phyloP scores from a whole-genome alignment of 495 filamentous ascomycete genomes.

The Aspergillus ellipticus region DNA sequence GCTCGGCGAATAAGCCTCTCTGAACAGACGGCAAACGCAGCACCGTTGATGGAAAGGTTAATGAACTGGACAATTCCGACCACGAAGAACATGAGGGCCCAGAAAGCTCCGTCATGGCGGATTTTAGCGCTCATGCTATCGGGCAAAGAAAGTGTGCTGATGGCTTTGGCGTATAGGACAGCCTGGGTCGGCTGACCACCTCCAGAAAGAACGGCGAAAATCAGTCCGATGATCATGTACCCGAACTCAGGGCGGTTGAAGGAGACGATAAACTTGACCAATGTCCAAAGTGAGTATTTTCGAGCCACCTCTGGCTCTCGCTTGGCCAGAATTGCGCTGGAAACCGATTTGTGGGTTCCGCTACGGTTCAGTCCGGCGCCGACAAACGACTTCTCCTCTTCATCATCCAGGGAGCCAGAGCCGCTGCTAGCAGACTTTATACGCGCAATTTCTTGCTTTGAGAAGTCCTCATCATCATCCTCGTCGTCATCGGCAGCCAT shows the following conservation, averaged over 20 bases:
- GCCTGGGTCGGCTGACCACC: slow-evolving; percentile 82
- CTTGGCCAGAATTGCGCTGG: slow-evolving; percentile 62
- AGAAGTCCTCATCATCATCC: slow-evolving; percentile 27
- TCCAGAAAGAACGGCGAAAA: slow-evolving; percentile 77
- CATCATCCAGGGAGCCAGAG: slow-evolving; percentile 15
- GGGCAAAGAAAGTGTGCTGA: slow-evolving; percentile 60
- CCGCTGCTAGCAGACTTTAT: slow-evolving; percentile 32
- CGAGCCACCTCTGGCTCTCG: slow-evolving; percentile 40
- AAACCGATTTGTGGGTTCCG: slow-evolving; percentile 68
- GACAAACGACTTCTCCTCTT: slow-evolving; percentile 20
- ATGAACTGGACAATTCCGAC: slow-evolving; percentile 77
- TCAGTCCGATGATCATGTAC: slow-evolving; percentile 71
- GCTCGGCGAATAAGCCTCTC: slow-evolving; percentile 79
- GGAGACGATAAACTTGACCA: slow-evolving; percentile 77
- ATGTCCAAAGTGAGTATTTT: slow-evolving; percentile 73
- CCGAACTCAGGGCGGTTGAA: slow-evolving; percentile 77
- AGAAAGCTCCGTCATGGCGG: slow-evolving; percentile 73
- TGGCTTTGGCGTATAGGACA: slow-evolving; percentile 87
- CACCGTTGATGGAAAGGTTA: slow-evolving; percentile 62
- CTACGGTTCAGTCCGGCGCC: slow-evolving; percentile 33
- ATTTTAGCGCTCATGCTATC: slow-evolving; percentile 44
- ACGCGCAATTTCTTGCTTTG: slow-evolving; percentile 24
- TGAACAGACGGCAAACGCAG: slow-evolving; percentile 78
- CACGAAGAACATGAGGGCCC: slow-evolving; percentile 92
- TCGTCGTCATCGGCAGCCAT: slow-evolving; percentile 28